A percentile compares a stretch with the other conserved stretches of the same genome.
Conservation (phyloP, 2,329 filamentous ascomycete species). For the Curvularia hawaiiensis region DNA sequence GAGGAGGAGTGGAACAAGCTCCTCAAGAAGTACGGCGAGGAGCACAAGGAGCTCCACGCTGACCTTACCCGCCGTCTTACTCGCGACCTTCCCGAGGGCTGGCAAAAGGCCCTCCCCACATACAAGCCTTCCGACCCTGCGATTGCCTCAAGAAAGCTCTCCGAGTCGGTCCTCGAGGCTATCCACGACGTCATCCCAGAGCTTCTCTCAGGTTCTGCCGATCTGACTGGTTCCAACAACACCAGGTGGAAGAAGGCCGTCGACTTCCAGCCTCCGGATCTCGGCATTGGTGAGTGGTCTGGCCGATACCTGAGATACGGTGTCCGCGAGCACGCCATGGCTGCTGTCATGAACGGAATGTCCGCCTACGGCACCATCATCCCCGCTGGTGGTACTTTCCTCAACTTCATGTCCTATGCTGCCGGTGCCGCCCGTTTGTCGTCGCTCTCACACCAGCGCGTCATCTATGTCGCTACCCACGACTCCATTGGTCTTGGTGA, state of each 20-base stretch:
- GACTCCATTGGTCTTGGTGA: constrained; percentile 99
- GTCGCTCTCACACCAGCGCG: constrained; percentile 85
- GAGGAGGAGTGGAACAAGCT: constrained; percentile 97
- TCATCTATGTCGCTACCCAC: constrained; percentile 96
- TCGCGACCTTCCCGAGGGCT: constrained; percentile 88
- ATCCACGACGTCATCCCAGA: constrained; percentile 84
- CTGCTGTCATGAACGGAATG: constrained; percentile 92
- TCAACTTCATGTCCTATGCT: constrained; percentile 99
- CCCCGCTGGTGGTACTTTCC: constrained; percentile 93
- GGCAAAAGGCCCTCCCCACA: constrained; percentile 90
- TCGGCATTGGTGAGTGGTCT: constrained; percentile 83
- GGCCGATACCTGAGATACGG: constrained; percentile 94
- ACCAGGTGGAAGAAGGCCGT: constrained; percentile 96
- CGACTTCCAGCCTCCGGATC: constrained; percentile 93
- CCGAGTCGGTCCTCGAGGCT: constrained; percentile 89
- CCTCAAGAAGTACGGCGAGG: constrained; percentile 80
- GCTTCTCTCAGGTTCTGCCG: constrained; percentile 92
- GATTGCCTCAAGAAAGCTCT: constrained; percentile 93
- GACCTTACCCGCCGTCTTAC: constrained; percentile 82
- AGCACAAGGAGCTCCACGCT: constrained; percentile 77
- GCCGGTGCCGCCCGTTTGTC: constrained; percentile 95
- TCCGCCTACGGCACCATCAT: constrained; percentile 94
- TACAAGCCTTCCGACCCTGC: constrained; percentile 87
- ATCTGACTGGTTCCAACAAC: constrained; percentile 98
- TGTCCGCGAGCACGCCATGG: constrained; percentile 92